Evolutionary conservation across 352 stramenopile species (phyloP), one percentile per base, ranked within the genome.

Genomic region (Ochromonadaceae sp.): DNA sequence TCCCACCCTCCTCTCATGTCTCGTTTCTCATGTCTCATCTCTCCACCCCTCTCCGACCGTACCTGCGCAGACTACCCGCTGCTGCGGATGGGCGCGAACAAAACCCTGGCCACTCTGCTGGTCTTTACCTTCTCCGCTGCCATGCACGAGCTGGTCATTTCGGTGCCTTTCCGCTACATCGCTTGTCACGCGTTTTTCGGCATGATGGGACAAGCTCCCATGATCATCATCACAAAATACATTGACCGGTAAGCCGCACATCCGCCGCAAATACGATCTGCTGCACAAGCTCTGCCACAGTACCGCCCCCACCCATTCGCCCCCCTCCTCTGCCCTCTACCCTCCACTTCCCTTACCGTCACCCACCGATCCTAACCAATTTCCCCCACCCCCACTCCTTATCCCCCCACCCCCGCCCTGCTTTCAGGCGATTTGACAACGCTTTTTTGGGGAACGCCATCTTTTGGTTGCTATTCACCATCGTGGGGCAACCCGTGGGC

Each of bases 81-180:
- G 35, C 65, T 87, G 32, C 68, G 80, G n/a, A 46, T 70, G 22
- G 78, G 78, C 7, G 55, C 80, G 2, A 75, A 68, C 12, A 85
- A 84, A 65, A 69, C 47, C 17, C 55, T 68, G 4, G 73, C 78
- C 17, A 85, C 71, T 2, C 76, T 82, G 43, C 58, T 82, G 14
- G 81, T 85, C 7, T 97, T 97, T 74, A 79, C 96, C 34, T 74
- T 98, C 36, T 97, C 89, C 0, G 88, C 90, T 15, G 68, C 92
- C 26, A 69, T 97, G 28, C 91, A 98, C 70, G 91, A 98, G 72
- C 79, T 95, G 44, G 71, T 97, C 7, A 92, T 97, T 38, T 88
- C 80, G 39, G 85, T 96, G 57, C 85, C 91, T 30, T 97, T 93
- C 72, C 85, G 91, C 67, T 88, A 88, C 25, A 71, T 95, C 39